Evolutionary conservation across 169 alveolate species (phyloP).

Genomic region (Plasmodium inui): DNA sequence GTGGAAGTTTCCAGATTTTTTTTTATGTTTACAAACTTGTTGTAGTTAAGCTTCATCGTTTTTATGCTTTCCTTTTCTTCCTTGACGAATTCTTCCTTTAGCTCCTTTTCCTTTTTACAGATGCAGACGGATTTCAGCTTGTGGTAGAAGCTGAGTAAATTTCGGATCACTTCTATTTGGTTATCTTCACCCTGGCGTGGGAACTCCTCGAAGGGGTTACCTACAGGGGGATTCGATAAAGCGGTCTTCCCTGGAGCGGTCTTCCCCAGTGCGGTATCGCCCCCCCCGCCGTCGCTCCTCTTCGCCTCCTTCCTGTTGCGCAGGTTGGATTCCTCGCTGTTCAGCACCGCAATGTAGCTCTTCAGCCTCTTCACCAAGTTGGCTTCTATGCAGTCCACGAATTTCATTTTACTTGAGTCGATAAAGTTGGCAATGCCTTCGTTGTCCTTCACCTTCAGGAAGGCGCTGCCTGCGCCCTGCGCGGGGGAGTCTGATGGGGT

Average conservation of each 20-base stretch:
- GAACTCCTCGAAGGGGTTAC: conserved; percentile 6
- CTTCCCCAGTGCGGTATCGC: background rate
- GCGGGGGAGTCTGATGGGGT: background rate
- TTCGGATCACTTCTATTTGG: conserved; percentile 33
- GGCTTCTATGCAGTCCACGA: conserved; percentile 24
- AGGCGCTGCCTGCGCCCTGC: background rate
- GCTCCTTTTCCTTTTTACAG: conserved; percentile 55
- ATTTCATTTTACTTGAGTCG: conserved; percentile 28
- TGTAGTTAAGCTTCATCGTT: conserved; percentile 36
- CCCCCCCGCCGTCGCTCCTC: background rate
- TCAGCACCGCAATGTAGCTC: conserved; percentile 32
- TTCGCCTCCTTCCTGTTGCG: conserved; percentile 11
- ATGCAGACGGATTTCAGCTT: conserved; percentile 55
- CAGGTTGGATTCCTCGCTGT: conserved; percentile 31
- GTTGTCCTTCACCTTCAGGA: conserved; percentile 45
- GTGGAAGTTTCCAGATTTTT: conserved; percentile 47
- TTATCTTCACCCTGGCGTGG: conserved; percentile 4
- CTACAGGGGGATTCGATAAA: too few relatives aligned
- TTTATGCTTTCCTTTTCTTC: conserved; percentile 72
- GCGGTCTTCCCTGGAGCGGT: background rate
- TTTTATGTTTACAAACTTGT: conserved; percentile 47
- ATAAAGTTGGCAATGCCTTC: conserved; percentile 25
- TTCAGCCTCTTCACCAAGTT: conserved; percentile 41
- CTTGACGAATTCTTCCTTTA: conserved; percentile 44
- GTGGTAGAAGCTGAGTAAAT: conserved; percentile 39